phyloP scores from a whole-genome alignment of 495 filamentous ascomycete species.

The Penicillium psychrofluorescens region DNA sequence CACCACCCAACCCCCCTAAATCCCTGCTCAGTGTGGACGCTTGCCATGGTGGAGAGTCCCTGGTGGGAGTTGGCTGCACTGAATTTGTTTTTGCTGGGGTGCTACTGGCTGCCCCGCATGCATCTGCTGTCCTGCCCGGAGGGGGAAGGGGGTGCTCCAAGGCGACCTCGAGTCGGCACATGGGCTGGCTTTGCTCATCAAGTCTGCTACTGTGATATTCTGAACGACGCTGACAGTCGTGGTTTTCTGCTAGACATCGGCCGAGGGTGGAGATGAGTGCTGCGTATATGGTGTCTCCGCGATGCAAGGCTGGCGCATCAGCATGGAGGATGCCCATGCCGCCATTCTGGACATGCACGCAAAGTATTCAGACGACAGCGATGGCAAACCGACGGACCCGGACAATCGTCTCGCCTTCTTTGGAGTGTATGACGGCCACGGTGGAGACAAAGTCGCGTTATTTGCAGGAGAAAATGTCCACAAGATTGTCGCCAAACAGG shows the following conservation, averaged over 20 bases:
- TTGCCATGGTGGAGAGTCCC: no score
- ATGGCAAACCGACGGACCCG: slow-evolving; percentile 51
- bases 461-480: slow-evolving; percentile 91
- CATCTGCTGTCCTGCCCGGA: no score
- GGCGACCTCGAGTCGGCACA: no score
- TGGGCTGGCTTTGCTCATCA: no score
- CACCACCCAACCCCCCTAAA: not conserved
- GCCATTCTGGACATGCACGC: slow-evolving; percentile 80
- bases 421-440: slow-evolving; percentile 96
- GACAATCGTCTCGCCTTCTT: slow-evolving; percentile 86
- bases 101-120: no score
- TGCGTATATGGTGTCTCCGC: slow-evolving; percentile 88
- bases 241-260: slow-evolving; percentile 56
- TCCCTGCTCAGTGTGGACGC: not conserved
- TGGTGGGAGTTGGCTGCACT: no score
- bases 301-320: slow-evolving; percentile 99
- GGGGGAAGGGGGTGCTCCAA: no score
- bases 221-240: not conserved
- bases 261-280: slow-evolving; percentile 85
- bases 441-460: slow-evolving; percentile 89
- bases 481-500: slow-evolving; percentile 89
- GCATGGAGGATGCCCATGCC: slow-evolving; percentile 97
- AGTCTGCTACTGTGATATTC: no score
- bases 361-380: slow-evolving; percentile 44
- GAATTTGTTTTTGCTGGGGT: no score